Base-by-base conservation (phyloP, 2,329 filamentous ascomycete genomes). In the Clarireedia sp. region DNA sequence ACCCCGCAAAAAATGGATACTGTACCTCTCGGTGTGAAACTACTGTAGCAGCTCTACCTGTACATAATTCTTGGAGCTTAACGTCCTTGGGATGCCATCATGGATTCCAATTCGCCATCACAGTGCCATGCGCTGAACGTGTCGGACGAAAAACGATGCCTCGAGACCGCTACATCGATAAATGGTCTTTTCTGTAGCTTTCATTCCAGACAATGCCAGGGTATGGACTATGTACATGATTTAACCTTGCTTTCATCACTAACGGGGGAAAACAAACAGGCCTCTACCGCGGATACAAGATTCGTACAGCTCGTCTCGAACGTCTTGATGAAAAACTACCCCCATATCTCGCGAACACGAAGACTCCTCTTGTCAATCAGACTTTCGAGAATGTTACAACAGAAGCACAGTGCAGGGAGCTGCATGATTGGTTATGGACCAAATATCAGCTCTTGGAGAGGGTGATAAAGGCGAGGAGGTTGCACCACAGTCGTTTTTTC, bases 261-360 rank as follows among this genome's bases (percentile, higher is more conserved):
- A 9, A 33, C 12, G 37, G 24, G 12, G n/a, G 8, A 52, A 26
- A 29, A 17, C 6, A 4, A 14, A 40, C 5, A 60, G 60, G 71
- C 60, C 67, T 78, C 3, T 78, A 78, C 62, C 69, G 70, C 50
- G 76, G 75, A 8, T 78, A 78, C 64, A 78, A 78, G 60, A 70
- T 65, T 41, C 73, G 74, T 43, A 77, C 77, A 62, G 67, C 69
- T 8, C 67, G 69, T 47, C 69, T 78, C 3, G 74, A 78, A 53
- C 56, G 57, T 3, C 60, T 74, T 16, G 58, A 67, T 3, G 63
- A 63, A 10, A 58, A 66, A 33, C 67, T 64, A 2, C 74, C 74
- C n/a, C 23, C 61, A 17, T 75, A 71, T 57, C 65, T 77, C 9
- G 64, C 64, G 16, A 59, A 62, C 10, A 62, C 67, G 14, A 68